phyloP scores from a whole-genome alignment of 148 eudicot genomes.

The Spergularia bocconei region DNA sequence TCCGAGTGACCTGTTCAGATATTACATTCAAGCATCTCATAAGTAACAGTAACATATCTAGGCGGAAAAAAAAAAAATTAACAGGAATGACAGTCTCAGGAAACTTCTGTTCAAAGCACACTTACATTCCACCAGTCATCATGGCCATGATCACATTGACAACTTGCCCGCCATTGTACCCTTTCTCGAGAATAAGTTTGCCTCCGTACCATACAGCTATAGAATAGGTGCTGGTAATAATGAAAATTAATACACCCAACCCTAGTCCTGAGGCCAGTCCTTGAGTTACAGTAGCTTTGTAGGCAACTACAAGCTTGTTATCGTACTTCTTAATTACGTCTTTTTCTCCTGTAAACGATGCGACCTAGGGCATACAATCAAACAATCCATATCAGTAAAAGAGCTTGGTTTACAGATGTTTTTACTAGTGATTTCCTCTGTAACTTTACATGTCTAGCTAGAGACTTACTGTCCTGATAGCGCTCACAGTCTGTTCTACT shows the following conservation, averaged over 20 bases:
- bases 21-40: background rate
- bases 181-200: conserved; percentile 52
- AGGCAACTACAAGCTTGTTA: conserved; percentile 47
- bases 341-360: conserved; percentile 79
- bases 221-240: conserved; percentile 44
- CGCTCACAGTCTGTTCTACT: conserved; percentile 74
- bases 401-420: background rate
- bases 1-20: conserved; percentile 58
- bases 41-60: background rate
- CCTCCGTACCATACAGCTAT: conserved; percentile 79
- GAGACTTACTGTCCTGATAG: conserved; percentile 70
- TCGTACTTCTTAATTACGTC: conserved; percentile 55
- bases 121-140: conserved; percentile 78
- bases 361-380: conserved; percentile 44
- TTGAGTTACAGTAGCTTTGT: conserved; percentile 43
- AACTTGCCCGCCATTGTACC: conserved; percentile 75
- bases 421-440: background rate
- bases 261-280: conserved; percentile 78
- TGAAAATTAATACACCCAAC: conserved; percentile 43
- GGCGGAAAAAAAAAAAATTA: background rate
- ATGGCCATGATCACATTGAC: conserved; percentile 67
- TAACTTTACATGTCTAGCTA: background rate
- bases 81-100: too few relatives aligned
- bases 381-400: background rate
- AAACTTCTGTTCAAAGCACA: background rate